A percentile compares a stretch with the other conserved stretches of the same genome.
Evolutionary conservation across 2,329 filamentous ascomycete genomes (phyloP).

Genomic region (Didymella exigua): DNA sequence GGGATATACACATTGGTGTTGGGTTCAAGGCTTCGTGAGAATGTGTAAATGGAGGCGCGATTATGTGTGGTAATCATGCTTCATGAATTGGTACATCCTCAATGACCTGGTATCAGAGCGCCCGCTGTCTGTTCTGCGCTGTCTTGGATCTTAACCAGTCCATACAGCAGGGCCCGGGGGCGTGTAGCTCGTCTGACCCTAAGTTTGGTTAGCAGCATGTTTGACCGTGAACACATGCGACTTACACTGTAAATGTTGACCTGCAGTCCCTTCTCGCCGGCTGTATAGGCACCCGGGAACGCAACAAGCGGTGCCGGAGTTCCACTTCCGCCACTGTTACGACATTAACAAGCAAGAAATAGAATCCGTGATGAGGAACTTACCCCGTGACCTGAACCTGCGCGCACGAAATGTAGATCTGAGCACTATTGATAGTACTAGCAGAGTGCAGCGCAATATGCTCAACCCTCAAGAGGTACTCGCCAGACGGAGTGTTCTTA

Average conservation of each 20-base stretch:
- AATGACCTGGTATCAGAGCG: background rate
- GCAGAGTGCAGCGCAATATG: slow-evolving; percentile 54
- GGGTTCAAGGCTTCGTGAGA: slow-evolving; percentile 25
- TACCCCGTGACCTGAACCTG: slow-evolving; percentile 51
- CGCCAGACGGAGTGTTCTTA: slow-evolving; percentile 47
- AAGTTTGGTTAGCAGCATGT: background rate
- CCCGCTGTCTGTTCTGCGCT: background rate
- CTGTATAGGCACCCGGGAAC: slow-evolving; percentile 51
- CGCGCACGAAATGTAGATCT: slow-evolving; percentile 56
- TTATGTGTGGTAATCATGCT: background rate
- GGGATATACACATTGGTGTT: slow-evolving; percentile 38
- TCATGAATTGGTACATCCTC: background rate
- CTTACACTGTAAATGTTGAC: slow-evolving; percentile 39
- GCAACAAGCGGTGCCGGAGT: slow-evolving; percentile 47
- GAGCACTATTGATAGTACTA: slow-evolving; percentile 38
- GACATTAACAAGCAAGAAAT: background rate
- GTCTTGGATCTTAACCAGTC: slow-evolving; percentile 19
- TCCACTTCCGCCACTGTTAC: slow-evolving; percentile 39
- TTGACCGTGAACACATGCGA: background rate
- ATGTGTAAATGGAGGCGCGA: background rate
- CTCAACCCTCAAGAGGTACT: slow-evolving; percentile 55
- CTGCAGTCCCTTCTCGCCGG: slow-evolving; percentile 40
- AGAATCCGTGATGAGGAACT: background rate
- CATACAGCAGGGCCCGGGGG: slow-evolving; percentile 41
- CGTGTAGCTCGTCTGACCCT: slow-evolving; percentile 30